These are phyloP conservation scores for Arthrobotrys pseudoclavata DNA, from an alignment of 2,329 filamentous ascomycete genomes.

Conservation along the genomic window DNA sequence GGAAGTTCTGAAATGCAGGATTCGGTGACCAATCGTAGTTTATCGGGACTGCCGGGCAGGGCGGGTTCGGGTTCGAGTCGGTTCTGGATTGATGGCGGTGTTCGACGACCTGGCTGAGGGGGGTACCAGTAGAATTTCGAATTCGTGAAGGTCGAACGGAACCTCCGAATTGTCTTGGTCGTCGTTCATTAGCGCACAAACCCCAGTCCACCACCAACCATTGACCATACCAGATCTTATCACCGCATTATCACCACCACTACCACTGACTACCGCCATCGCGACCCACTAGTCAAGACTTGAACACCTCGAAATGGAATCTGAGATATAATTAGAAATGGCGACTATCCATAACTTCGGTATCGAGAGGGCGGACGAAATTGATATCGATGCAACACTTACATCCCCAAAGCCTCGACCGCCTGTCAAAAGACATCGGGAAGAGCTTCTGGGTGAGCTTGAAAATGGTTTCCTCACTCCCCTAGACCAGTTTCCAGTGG, in stretches of 20 bases:
- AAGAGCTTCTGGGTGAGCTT: constrained; percentile 67
- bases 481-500: constrained; percentile 80
- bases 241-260: neutral
- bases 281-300: neutral
- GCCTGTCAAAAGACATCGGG: constrained; percentile 12
- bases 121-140: neutral
- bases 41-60: neutral
- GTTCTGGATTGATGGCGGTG: neutral
- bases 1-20: neutral
- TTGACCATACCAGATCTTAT: neutral
- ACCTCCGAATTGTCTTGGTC: constrained; percentile 19
- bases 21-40: neutral
- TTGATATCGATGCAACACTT: constrained; percentile 23
- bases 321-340: constrained; percentile 37
- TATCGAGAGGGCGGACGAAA: neutral
- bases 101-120: neutral
- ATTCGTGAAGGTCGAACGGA: constrained; percentile 13
- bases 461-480: constrained; percentile 84
- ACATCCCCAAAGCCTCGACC: constrained; percentile 30
- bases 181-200: constrained; percentile 1
- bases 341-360: constrained; percentile 8
- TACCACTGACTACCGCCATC: neutral
- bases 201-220: neutral
- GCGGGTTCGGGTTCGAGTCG: neutral
- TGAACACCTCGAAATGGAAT: constrained; percentile 27